Conservation (phyloP, 2,329 filamentous ascomycete genomes). For the Akanthomyces dipterigenus region DNA sequence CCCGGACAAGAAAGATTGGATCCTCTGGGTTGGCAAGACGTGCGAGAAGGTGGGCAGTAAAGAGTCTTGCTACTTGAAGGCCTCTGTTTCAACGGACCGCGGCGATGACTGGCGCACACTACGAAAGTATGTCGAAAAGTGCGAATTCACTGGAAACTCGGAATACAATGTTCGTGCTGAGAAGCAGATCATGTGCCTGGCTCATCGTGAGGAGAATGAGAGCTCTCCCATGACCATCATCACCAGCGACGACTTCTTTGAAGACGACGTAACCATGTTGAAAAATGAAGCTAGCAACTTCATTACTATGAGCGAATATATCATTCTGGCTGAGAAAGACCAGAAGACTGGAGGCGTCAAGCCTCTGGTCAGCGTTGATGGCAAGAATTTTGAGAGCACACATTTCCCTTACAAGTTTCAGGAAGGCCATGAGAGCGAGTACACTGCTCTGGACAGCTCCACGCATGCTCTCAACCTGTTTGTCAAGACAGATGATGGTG, state of each 20-base stretch:
- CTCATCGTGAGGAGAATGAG: conserved; percentile 48
- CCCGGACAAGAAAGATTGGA: conserved; percentile 76
- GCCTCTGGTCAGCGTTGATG: conserved; percentile 80
- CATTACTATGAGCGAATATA: conserved; percentile 94
- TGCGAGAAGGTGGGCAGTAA: conserved; percentile 49
- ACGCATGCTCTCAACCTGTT: conserved; percentile 93
- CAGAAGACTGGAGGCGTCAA: conserved; percentile 61
- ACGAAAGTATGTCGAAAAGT: conserved; percentile 67
- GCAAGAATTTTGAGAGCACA: conserved; percentile 71
- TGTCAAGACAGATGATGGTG: conserved; percentile 66
- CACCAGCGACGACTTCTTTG: conserved; percentile 74
- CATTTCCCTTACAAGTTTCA: conserved; percentile 82
- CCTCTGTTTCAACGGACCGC: conserved; percentile 71
- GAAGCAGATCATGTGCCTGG: conserved; percentile 54
- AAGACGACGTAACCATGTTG: conserved; percentile 46
- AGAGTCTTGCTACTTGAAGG: conserved; percentile 61
- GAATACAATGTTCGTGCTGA: conserved; percentile 46
- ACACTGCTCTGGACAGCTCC: conserved; percentile 91
- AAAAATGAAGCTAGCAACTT: conserved; percentile 67
- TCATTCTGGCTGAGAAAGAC: conserved; percentile 75
- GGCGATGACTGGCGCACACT: conserved; percentile 74
- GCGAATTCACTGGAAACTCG: conserved; percentile 72
- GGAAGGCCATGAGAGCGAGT: conserved; percentile 70
- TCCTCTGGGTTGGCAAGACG: conserved; percentile 79
- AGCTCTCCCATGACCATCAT: conserved; percentile 62